Evolutionary conservation across 192 early-diverging fungal genomes (phyloP).

Genomic region (Backusella liffmaniae): DNA sequence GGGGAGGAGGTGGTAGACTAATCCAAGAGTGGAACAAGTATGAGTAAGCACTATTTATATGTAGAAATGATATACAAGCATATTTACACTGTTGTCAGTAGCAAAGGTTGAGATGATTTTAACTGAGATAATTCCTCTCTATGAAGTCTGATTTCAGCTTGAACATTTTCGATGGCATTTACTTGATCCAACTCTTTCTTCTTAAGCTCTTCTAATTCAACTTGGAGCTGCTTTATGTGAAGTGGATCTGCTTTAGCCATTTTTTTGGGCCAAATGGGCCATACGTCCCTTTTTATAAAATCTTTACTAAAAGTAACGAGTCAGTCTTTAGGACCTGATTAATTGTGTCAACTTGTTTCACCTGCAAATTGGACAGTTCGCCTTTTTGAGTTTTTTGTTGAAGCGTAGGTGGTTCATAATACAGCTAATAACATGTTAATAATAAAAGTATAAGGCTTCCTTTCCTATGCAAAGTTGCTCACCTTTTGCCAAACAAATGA

Average conservation of each 20-base stretch:
- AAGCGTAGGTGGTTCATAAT: not conserved
- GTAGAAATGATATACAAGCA: not conserved
- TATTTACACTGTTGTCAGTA: not conserved
- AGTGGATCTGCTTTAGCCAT: not conserved
- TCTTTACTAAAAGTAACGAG: not conserved
- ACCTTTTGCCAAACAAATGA: constrained; percentile 21
- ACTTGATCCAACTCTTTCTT: not conserved
- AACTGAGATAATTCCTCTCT: not conserved
- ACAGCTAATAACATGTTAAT: not conserved
- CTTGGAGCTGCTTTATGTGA: not conserved
- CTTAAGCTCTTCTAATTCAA: not conserved
- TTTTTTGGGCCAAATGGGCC: not conserved
- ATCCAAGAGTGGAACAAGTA: no score
- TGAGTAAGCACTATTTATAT: not conserved
- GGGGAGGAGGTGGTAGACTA: not conserved
- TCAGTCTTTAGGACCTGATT: not conserved
- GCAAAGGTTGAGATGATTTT: not conserved
- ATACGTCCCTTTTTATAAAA: not conserved
- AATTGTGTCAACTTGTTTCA: not conserved
- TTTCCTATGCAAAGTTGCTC: not conserved
- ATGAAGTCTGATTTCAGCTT: not conserved
- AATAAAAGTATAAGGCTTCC: not conserved
- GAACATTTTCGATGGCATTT: not conserved
- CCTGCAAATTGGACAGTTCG: not conserved
- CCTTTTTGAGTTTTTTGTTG: not conserved